phyloP scores from a whole-genome alignment of 1,139 yeast genomes.

The Nakaseomyces uthaithaninus region DNA sequence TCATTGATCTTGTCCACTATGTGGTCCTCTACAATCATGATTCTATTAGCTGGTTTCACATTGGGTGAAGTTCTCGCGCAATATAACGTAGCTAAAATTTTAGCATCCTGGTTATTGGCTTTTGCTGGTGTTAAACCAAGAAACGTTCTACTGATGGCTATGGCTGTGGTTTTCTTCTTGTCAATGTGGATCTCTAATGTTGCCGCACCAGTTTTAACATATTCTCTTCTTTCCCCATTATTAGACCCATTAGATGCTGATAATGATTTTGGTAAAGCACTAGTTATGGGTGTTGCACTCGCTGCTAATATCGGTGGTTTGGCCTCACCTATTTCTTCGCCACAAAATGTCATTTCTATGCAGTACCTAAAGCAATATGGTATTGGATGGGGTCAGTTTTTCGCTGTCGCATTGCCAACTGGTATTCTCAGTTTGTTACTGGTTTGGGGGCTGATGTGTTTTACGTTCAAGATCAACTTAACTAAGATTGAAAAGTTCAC shows the following conservation, averaged over 20 bases:
- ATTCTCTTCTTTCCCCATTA: constrained; percentile 57
- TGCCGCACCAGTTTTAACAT: constrained; percentile 70
- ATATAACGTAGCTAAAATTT: constrained; percentile 58
- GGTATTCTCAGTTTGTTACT: constrained; percentile 46
- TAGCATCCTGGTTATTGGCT: constrained; percentile 57
- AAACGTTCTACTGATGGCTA: constrained; percentile 51
- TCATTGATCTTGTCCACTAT: constrained; percentile 47
- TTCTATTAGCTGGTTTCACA: constrained; percentile 64
- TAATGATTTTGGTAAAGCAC: constrained; percentile 53
- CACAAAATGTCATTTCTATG: constrained; percentile 69
- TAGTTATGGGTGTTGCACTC: constrained; percentile 63
- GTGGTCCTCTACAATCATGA: constrained; percentile 72
- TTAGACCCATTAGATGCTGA: constrained; percentile 55
- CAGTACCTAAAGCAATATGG: constrained; percentile 59
- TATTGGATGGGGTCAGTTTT: constrained; percentile 69
- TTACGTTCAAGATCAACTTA: constrained; percentile 45
- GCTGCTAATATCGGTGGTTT: constrained; percentile 70
- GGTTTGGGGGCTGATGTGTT: constrained; percentile 50
- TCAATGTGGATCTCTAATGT: constrained; percentile 78
- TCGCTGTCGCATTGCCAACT: constrained; percentile 59
- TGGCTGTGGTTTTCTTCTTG: constrained; percentile 60
- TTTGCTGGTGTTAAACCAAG: constrained; percentile 62
- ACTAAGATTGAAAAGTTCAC: constrained; percentile 41
- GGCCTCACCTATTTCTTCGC: constrained; percentile 77
- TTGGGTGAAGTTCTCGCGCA: constrained; percentile 67